These are phyloP conservation scores for Hyphopichia burtonii DNA, from an alignment of 1,139 yeast genomes.

Conservation along the genomic window DNA sequence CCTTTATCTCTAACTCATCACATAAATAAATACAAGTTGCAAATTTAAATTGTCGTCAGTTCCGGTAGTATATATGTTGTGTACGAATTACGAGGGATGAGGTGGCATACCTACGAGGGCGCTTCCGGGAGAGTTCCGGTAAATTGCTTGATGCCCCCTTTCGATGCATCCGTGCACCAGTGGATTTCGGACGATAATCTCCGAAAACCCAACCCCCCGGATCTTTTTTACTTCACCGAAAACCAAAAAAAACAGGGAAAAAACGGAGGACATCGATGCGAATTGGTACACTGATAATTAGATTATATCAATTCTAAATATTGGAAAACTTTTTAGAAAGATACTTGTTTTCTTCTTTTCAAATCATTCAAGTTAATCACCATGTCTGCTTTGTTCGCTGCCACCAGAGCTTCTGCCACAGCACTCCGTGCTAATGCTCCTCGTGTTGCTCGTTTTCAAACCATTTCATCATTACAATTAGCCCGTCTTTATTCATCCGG, in stretches of 20 bases:
- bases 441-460: constrained; percentile 9
- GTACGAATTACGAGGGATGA: too few species aligned
- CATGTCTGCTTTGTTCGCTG: constrained; percentile 36
- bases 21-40: too few species aligned
- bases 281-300: not conserved
- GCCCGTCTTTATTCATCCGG: constrained; percentile 45
- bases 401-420: constrained; percentile 29
- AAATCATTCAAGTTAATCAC: not conserved
- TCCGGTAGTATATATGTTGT: too few species aligned
- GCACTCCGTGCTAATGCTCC: constrained; percentile 20
- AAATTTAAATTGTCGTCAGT: too few species aligned
- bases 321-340: too few species aligned
- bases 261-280: constrained; percentile 15
- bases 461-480: constrained; percentile 22
- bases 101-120: too few species aligned
- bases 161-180: not conserved
- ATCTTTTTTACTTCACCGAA: not conserved
- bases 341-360: not conserved
- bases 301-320: constrained; percentile 2
- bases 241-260: not conserved
- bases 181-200: constrained; percentile 6
- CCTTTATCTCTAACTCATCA: too few species aligned
- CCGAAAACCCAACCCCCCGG: constrained; percentile 6
- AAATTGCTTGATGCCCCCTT: too few species aligned
- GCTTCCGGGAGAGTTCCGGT: too few species aligned